Evolutionary conservation across 257 asterid species (phyloP).

Genomic region (Voacanga thouarsii): DNA sequence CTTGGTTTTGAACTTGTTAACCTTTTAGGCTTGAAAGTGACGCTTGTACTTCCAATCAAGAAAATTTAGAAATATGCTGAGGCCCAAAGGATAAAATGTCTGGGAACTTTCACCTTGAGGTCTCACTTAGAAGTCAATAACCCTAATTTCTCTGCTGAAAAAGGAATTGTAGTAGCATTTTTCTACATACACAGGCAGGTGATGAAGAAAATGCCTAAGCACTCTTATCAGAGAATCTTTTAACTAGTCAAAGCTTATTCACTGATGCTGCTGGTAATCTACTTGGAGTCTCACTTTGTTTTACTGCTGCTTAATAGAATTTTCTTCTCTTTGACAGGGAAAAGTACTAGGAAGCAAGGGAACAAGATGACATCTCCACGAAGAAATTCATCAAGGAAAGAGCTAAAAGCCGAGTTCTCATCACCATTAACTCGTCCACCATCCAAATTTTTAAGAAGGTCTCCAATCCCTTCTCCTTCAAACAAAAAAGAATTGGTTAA

Average conservation of each 20-base stretch:
- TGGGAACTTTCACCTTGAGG: background rate
- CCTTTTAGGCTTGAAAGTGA: too few species aligned
- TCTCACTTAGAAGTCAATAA: too few species aligned
- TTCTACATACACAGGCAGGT: too few species aligned
- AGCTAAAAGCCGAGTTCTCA: constrained; percentile 26
- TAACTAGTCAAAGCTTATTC: background rate
- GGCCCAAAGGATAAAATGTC: too few species aligned
- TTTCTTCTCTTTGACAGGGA: constrained; percentile 31
- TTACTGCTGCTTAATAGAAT: background rate
- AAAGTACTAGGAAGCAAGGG: constrained; percentile 26
- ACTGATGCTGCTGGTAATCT: background rate
- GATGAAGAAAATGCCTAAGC: too few species aligned
- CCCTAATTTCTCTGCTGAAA: too few species aligned
- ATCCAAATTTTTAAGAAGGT: constrained; percentile 51
- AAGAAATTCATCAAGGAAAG: constrained; percentile 29
- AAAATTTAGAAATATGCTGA: background rate
- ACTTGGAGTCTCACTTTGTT: background rate
- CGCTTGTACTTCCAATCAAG: background rate
- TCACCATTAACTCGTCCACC: constrained; percentile 41
- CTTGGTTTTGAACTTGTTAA: too few species aligned
- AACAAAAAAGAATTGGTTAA: constrained; percentile 21
- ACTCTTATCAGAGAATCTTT: background rate
- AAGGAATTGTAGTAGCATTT: too few species aligned
- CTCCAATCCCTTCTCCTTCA: constrained; percentile 42
- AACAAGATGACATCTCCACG: constrained; percentile 15